Conservation (phyloP, 192 early-diverging fungal species). For the Linnemannia schmuckeri region DNA sequence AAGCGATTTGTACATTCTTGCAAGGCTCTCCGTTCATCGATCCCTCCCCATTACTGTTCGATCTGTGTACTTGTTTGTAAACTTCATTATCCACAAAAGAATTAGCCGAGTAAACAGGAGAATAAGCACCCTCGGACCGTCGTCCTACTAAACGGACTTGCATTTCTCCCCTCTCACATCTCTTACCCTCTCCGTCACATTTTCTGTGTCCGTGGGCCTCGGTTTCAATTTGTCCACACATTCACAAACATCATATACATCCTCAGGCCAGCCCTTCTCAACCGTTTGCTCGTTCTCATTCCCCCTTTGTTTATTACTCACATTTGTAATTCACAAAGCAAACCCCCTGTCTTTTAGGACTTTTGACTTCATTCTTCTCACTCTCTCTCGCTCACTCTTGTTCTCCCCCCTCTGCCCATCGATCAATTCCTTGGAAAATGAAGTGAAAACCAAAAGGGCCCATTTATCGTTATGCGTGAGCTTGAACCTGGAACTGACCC, state of each 20-base stretch:
- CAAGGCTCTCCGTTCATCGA: not conserved
- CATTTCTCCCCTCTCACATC: not conserved
- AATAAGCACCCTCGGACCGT: not conserved
- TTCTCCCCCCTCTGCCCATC: not conserved
- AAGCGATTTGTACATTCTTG: not conserved
- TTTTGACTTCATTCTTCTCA: not conserved
- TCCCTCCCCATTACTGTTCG: not conserved
- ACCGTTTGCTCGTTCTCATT: not conserved
- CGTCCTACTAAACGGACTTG: not conserved
- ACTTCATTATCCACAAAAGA: slow-evolving; percentile 4
- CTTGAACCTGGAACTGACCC: not conserved
- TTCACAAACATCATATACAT: not conserved
- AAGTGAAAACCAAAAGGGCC: not conserved
- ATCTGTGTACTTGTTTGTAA: not conserved
- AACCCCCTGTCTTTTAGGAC: not conserved
- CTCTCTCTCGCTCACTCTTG: not conserved
- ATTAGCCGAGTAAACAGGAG: not conserved
- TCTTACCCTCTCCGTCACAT: too few relatives aligned
- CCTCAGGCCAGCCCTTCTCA: not conserved
- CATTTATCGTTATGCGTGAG: not conserved
- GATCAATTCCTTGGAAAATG: not conserved
- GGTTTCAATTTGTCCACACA: not conserved
- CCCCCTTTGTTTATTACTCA: not conserved
- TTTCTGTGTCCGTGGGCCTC: not conserved
- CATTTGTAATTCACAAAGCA: not conserved